A percentile compares a stretch with the other conserved stretches of the same genome.
phyloP scores from a whole-genome alignment of 805 yeast species.

The Torulaspora microellipsoides region DNA sequence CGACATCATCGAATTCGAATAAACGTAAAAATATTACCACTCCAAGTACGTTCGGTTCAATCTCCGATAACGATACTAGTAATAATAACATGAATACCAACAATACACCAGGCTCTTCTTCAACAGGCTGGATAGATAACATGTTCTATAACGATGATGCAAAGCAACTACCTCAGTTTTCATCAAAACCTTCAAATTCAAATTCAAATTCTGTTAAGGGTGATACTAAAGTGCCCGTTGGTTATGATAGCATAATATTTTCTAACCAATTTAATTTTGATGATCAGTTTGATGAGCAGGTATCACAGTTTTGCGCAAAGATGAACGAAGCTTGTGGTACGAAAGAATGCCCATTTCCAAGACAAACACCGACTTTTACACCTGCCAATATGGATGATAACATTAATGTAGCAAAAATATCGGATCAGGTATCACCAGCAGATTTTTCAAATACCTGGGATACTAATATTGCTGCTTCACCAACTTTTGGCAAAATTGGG shows the following conservation, averaged over 20 bases:
- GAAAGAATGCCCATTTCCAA: constrained; percentile 61
- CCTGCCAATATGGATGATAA: background rate
- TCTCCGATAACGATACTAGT: background rate
- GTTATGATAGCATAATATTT: constrained; percentile 14
- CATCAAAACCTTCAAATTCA: background rate
- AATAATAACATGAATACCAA: constrained; percentile 1
- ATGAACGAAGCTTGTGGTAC: constrained; percentile 83
- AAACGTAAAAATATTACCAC: background rate
- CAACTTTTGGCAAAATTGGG: constrained; percentile 20
- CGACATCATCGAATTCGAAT: constrained; percentile 5
- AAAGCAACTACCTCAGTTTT: constrained; percentile 15
- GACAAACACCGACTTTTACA: constrained; percentile 6
- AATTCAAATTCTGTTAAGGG: background rate
- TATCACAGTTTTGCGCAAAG: constrained; percentile 69
- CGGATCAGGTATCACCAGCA: constrained; percentile 1
- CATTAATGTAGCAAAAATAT: background rate
- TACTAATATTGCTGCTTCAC: constrained; percentile 4
- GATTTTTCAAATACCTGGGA: constrained; percentile 13
- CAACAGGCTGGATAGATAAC: constrained; percentile 21
- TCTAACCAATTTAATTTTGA: constrained; percentile 35
- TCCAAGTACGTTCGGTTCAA: constrained; percentile 1
- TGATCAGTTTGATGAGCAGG: constrained; percentile 60
- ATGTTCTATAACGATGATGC: constrained; percentile 19
- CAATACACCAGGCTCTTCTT: constrained; percentile 9
- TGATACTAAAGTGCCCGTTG: constrained; percentile 10